A percentile compares a stretch with the other conserved stretches of the same genome.
Evolutionary conservation across 495 filamentous ascomycete genomes (phyloP).

Genomic region (Evansstolkia leycettana): DNA sequence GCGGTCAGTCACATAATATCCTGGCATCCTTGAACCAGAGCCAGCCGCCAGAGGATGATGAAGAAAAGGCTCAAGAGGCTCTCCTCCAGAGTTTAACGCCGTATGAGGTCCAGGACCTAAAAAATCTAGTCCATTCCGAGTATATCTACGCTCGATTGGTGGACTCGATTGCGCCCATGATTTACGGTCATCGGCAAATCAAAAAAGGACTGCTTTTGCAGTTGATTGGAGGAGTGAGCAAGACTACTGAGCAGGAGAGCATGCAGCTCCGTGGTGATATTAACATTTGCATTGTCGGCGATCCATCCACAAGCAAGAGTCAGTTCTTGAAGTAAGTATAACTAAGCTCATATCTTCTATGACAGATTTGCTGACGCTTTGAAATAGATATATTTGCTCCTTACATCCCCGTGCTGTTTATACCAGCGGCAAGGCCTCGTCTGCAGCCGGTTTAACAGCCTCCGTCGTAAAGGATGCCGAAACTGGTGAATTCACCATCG

Average conservation of each 20-base stretch:
- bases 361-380: slow-evolving; percentile 2
- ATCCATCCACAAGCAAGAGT: slow-evolving; percentile 95
- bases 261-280: slow-evolving; percentile 93
- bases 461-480: slow-evolving; percentile 97
- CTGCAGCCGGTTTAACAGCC: slow-evolving; percentile 92
- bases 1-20: slow-evolving; percentile 65
- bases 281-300: slow-evolving; percentile 97
- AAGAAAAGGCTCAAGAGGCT: slow-evolving; percentile 78
- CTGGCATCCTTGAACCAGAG: slow-evolving; percentile 69
- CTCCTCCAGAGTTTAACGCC: slow-evolving; percentile 72
- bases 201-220: slow-evolving; percentile 95
- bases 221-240: slow-evolving; percentile 83
- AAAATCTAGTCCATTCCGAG: slow-evolving; percentile 85
- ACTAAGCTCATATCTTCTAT: neutral
- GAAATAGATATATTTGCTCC: slow-evolving; percentile 67
- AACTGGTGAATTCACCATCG: slow-evolving; percentile 97
- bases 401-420: slow-evolving; percentile 95
- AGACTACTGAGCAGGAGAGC: slow-evolving; percentile 70
- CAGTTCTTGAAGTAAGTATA: slow-evolving; percentile 80
- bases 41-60: slow-evolving; percentile 50
- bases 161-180: slow-evolving; percentile 90
- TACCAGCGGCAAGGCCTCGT: slow-evolving; percentile 95
- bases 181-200: slow-evolving; percentile 93
- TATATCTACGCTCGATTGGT: slow-evolving; percentile 92
- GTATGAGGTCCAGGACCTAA: slow-evolving; percentile 80